Evolutionary conservation across 257 asterid genomes (phyloP).

Genomic region (Nicotiana tomentosiformis): DNA sequence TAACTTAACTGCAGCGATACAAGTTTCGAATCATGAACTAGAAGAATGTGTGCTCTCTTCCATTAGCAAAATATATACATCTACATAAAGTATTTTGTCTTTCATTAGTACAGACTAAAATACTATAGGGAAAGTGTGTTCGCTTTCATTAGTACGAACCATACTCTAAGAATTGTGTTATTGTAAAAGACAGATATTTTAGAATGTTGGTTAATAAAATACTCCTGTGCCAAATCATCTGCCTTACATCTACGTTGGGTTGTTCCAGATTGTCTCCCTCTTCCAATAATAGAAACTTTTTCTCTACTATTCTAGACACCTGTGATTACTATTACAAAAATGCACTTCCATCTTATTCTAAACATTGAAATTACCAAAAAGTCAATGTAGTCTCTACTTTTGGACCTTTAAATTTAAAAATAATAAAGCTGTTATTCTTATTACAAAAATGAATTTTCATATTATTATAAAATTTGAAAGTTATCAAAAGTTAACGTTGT

Average conservation of each 20-base stretch:
- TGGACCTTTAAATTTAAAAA: no score
- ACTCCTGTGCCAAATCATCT: neutral
- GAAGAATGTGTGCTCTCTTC: neutral
- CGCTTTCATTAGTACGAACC: neutral
- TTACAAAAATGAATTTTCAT: no score
- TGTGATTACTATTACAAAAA: neutral
- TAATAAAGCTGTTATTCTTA: no score
- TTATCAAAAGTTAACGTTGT: no score
- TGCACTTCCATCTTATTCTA: neutral
- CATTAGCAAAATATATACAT: neutral
- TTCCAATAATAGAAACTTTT: neutral
- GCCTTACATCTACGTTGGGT: neutral
- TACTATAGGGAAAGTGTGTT: neutral
- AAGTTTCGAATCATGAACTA: constrained; percentile 5
- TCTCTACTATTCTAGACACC: neutral
- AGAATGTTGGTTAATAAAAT: neutral
- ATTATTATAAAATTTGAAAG: no score
- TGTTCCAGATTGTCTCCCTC: neutral
- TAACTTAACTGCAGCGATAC: neutral
- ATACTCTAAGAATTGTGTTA: neutral
- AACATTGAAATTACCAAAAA: neutral
- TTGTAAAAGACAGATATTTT: neutral
- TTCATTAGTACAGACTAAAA: neutral
- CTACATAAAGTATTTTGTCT: neutral
- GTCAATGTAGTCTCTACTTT: no score